Evolutionary conservation across 495 filamentous ascomycete genomes (phyloP).

Genomic region (Pyrenula massariospora): DNA sequence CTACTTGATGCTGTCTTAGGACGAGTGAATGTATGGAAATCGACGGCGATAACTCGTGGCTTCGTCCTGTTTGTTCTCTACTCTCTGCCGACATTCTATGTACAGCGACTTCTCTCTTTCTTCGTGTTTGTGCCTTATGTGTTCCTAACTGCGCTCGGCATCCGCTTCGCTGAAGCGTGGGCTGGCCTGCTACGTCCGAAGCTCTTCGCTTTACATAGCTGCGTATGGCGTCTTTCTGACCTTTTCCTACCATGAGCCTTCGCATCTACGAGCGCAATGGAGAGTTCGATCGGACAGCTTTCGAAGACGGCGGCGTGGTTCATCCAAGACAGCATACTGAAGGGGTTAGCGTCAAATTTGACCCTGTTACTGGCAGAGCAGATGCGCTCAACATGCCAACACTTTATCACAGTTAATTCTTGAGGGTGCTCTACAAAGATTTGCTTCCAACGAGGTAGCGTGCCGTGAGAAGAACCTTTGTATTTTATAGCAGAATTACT

Average conservation of each 20-base stretch:
- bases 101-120: not conserved
- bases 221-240: conserved; percentile 4
- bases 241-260: conserved; percentile 6
- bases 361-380: too few relatives aligned
- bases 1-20: not conserved
- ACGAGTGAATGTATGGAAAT: not conserved
- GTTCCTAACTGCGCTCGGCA: not conserved
- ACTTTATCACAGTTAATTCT: too few relatives aligned
- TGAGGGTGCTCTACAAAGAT: too few relatives aligned
- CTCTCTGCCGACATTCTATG: not conserved
- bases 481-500: too few relatives aligned
- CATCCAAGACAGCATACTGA: too few relatives aligned
- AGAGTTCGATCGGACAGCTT: too few relatives aligned
- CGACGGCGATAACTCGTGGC: not conserved
- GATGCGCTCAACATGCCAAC: too few relatives aligned
- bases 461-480: too few relatives aligned
- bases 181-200: conserved; percentile 6
- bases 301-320: too few relatives aligned
- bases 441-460: too few relatives aligned
- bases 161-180: conserved; percentile 1
- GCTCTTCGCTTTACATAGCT: conserved; percentile 3
- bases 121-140: not conserved
- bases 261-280: conserved; percentile 8
- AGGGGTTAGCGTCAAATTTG: too few relatives aligned
- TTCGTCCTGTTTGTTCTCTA: not conserved